Base-by-base conservation (phyloP, 2,329 filamentous ascomycete species). In the Fusarium succisae region DNA sequence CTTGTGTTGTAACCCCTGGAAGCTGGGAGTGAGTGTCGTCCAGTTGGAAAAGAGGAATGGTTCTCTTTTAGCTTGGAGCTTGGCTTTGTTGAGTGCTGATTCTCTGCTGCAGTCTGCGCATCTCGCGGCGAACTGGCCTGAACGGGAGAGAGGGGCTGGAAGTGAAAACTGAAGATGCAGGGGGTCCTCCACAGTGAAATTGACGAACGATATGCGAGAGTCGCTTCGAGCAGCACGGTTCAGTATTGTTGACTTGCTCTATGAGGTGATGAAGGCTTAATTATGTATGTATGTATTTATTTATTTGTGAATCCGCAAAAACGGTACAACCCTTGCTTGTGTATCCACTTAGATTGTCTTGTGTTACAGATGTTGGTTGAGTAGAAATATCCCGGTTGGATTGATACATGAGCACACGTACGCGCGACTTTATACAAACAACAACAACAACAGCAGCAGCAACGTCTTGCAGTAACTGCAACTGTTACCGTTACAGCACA, bases 151-250 rank as follows among this genome's bases (percentile, higher is more conserved):
- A 41, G 63, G 32, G 35, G 32, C 22, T 47, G 30, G 32, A 35
- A 2, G 32, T 35, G 32, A 41, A 41, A 39, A 65, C 15, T 41
- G n/a, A 48, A 39, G 18, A 32, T 44, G 45, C 64, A 68, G 66
- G 66, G 64, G 38, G 45, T 47, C 57, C 57, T 63, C 57, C 57
- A 63, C 63, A 53, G 39, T 32, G 22, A 15, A 59, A 59, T 32
- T 44, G 39, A 44, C 53, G 66, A 70, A 39, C 63, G 67, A 70
- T 70, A 66, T 70, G 59, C 67, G 67, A 70, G 48, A 70, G 55
- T 69, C 66, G 66, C 55, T 69, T 69, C 47, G 22, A 10, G 38
- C 65, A 66, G 67, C 59, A 70, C 66, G 66, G 67, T 66, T 70
- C 60, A 70, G 45, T 65, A 45, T 20, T 30, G 58, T 47, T 70